phyloP scores from a whole-genome alignment of 2,329 filamentous ascomycete species.

The Colletotrichum sojae region DNA sequence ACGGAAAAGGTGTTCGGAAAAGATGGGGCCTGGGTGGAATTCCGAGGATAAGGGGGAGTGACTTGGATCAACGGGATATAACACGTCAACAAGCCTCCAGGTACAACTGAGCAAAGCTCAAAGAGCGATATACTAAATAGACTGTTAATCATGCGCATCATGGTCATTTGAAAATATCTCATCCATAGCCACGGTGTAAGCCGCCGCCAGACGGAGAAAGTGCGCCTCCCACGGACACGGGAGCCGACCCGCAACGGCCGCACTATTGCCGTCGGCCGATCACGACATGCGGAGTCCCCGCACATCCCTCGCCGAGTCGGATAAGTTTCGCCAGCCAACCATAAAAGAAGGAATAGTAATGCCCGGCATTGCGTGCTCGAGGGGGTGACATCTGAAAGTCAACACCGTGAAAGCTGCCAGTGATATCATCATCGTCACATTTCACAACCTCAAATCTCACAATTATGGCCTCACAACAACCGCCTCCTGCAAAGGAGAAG shows the following conservation, averaged over 20 bases:
- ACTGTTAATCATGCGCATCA: not conserved
- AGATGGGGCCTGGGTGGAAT: not conserved
- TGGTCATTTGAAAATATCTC: too few species aligned
- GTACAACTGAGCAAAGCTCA: too few species aligned
- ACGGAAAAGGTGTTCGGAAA: constrained; percentile 19
- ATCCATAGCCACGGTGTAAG: not conserved
- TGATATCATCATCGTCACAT: not conserved
- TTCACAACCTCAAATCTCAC: not conserved
- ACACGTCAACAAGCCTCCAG: not conserved
- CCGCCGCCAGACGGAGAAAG: constrained; percentile 9
- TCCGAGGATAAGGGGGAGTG: not conserved
- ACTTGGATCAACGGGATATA: not conserved
- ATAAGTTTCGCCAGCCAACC: constrained; percentile 31
- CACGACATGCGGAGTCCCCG: constrained; percentile 39
- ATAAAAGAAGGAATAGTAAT: constrained; percentile 30
- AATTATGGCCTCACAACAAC: not conserved
- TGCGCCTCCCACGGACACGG: constrained; percentile 22
- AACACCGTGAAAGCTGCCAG: not conserved
- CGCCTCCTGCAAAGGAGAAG: constrained; percentile 6
- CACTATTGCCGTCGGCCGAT: constrained; percentile 32
- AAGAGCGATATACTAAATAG: too few species aligned
- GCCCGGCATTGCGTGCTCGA: not conserved
- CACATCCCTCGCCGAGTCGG: constrained; percentile 20
- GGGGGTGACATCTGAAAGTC: not conserved
- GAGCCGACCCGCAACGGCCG: constrained; percentile 17